Evolutionary conservation across 305 asterid species (phyloP).

Genomic region (Fraxinus sp.): DNA sequence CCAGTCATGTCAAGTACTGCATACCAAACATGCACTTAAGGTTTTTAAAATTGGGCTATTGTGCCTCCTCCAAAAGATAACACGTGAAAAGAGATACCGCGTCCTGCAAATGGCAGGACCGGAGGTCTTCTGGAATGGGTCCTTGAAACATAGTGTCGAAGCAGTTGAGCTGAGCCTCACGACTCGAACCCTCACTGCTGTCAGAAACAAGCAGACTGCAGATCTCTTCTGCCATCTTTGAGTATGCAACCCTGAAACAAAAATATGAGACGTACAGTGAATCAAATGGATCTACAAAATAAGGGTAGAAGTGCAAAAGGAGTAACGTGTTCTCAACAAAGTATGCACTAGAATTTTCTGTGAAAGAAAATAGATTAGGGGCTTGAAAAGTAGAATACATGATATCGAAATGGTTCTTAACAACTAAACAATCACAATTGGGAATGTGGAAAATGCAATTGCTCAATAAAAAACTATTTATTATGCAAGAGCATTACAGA

Average conservation of each 20-base stretch:
- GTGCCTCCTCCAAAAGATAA: constrained; percentile 55
- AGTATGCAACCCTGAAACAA: constrained; percentile 66
- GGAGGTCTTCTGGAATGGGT: constrained; percentile 69
- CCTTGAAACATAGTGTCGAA: constrained; percentile 59
- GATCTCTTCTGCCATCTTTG: constrained; percentile 92
- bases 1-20: background rate
- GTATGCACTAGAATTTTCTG: background rate
- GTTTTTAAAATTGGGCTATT: constrained; percentile 15
- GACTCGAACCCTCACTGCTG: constrained; percentile 41
- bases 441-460: background rate
- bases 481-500: background rate
- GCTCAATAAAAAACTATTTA: background rate
- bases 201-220: constrained; percentile 63
- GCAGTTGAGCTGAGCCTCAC: constrained; percentile 65
- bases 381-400: background rate
- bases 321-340: background rate
- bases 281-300: background rate
- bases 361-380: background rate
- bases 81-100: constrained; percentile 59
- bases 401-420: background rate
- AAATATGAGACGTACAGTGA: background rate
- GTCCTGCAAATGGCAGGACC: constrained; percentile 71
- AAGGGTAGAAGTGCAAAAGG: background rate
- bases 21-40: background rate
- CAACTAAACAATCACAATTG: background rate